Conservation (phyloP, 2,329 filamentous ascomycete species). For the Apiospora marii region DNA sequence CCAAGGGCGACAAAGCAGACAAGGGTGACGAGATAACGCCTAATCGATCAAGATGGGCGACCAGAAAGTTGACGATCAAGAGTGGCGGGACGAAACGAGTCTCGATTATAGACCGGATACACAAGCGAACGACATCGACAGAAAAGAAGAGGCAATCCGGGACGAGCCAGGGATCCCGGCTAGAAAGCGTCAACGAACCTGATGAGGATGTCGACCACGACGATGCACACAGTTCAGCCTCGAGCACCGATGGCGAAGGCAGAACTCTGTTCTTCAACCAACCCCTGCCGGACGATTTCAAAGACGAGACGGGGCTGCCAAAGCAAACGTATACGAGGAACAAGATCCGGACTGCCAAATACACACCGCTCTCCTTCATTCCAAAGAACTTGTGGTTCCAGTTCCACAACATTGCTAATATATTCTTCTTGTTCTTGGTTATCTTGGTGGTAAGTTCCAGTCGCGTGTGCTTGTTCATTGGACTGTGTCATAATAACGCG, state of each 20-base stretch:
- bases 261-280: conserved; percentile 85
- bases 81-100: conserved; percentile 81
- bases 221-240: conserved; percentile 46
- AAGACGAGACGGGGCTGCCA: conserved; percentile 84
- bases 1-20: conserved; percentile 31
- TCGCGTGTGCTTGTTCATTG: conserved; percentile 35
- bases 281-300: conserved; percentile 75
- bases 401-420: conserved; percentile 98
- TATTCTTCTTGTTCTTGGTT: conserved; percentile 97
- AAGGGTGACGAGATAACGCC: conserved; percentile 57
- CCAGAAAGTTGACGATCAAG: conserved; percentile 81
- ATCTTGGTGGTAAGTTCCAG: conserved; percentile 82
- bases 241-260: conserved; percentile 46
- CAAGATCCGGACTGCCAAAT: conserved; percentile 98
- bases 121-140: conserved; percentile 65
- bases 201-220: conserved; percentile 41
- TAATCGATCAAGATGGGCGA: conserved; percentile 93
- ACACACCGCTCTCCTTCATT: conserved; percentile 92
- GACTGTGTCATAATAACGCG: conserved; percentile 21
- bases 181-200: conserved; percentile 37
- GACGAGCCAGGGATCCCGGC: conserved; percentile 43
- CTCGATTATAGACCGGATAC: conserved; percentile 80
- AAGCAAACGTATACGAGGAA: conserved; percentile 79
- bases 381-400: conserved; percentile 98
- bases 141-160: conserved; percentile 73